A percentile compares a stretch with the other conserved stretches of the same genome.
Evolutionary conservation across 2,329 filamentous ascomycete species (phyloP).

Genomic region (Monascus ruber): DNA sequence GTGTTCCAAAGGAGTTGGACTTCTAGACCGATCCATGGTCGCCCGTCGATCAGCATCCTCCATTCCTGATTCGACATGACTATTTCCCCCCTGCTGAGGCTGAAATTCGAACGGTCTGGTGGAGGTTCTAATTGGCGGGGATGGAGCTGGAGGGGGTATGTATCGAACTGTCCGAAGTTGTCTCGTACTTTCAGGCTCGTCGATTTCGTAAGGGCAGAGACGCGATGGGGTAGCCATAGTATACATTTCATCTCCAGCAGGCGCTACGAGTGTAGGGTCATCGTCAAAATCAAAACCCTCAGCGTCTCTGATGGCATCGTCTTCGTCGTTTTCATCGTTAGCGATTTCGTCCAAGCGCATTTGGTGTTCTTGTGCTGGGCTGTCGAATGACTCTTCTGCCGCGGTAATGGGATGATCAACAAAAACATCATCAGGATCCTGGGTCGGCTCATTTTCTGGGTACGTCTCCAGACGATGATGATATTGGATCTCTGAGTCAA

Average conservation of each 20-base stretch:
- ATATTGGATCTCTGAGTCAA: not conserved
- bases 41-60: not conserved
- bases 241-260: conserved; percentile 7
- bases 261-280: conserved; percentile 8
- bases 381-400: not conserved
- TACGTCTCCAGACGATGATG: no score
- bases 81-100: not conserved
- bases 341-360: not conserved
- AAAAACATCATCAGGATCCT: not conserved
- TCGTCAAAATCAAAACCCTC: conserved; percentile 8
- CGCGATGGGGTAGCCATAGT: conserved; percentile 4
- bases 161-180: conserved; percentile 4
- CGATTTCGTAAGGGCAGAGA: conserved; percentile 10
- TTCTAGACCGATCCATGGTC: no score
- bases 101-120: conserved; percentile 3
- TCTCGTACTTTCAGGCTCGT: conserved; percentile 8
- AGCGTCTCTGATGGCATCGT: conserved; percentile 7
- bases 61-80: not conserved
- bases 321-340: conserved; percentile 4
- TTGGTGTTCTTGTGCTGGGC: not conserved
- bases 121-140: conserved; percentile 7
- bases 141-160: conserved; percentile 11
- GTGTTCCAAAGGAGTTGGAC: not conserved
- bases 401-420: not conserved
- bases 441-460: no score